Percentiles rank a stretch among this genome's conserved stretches.
Evolutionary conservation across 2,329 filamentous ascomycete genomes (phyloP).

Genomic region (Fusarium buxicola): DNA sequence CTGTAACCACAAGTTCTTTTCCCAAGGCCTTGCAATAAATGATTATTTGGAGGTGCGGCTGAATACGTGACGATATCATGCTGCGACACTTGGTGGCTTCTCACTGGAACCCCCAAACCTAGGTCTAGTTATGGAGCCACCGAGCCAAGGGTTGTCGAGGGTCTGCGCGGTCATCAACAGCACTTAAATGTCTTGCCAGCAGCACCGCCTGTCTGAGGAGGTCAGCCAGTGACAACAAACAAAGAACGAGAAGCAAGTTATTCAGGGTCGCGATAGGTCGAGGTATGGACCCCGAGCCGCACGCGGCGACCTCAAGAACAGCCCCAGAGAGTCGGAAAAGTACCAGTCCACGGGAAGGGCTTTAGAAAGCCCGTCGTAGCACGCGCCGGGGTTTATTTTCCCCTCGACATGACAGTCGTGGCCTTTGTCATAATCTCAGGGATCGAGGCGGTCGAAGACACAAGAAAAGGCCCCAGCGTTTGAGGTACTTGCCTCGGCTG

Average conservation of each 20-base stretch:
- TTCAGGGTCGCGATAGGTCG: background rate
- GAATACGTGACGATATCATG: background rate
- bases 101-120: background rate
- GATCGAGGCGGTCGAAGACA: constrained; percentile 3
- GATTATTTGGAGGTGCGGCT: background rate
- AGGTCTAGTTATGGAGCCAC: background rate
- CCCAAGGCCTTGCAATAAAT: background rate
- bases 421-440: background rate
- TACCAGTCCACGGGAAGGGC: constrained; percentile 1
- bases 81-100: constrained; percentile 2
- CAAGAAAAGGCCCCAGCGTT: background rate
- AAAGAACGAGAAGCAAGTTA: background rate
- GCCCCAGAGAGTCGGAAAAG: background rate
- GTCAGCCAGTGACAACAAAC: background rate
- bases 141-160: constrained; percentile 3
- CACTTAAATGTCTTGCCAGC: constrained; percentile 19
- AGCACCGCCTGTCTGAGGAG: background rate
- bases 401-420: constrained; percentile 2
- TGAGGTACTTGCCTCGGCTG: background rate
- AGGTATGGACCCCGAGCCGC: background rate
- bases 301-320: constrained; percentile 1
- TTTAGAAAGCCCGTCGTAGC: background rate
- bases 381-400: constrained; percentile 7
- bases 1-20: background rate
- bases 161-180: constrained; percentile 2